Evolutionary conservation across 176 grass and related monocot genomes (phyloP), one percentile per base, ranked within the genome.

Genomic region (Juncus inflexus): DNA sequence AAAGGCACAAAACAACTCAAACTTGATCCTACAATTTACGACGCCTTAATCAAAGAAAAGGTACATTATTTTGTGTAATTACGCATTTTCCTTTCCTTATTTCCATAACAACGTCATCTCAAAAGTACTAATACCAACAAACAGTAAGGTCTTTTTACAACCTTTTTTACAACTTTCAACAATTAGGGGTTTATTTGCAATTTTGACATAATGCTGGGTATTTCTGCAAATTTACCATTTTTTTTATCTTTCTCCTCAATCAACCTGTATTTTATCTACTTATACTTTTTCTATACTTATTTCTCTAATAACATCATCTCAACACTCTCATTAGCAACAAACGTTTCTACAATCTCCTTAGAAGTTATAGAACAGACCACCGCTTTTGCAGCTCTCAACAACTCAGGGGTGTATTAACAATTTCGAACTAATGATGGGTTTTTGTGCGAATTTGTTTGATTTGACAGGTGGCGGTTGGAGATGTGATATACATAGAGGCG

Each of bases 1-100:
- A 92, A 89, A 79, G 94, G 94, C 57, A 89, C 94, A 58, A 99
- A 92, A 62, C 88, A 92, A 68, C 64, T 99, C 75, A 99, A 92
- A 78, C 74, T 99, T 45, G 88, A 92, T 63, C 78, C 94, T 79
- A 86, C 94, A 62, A 78, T 99, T 80, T 99, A 99, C 69, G 94
- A 99, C 69, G 94, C 88, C 68, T 77, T 99, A 74, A 89, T 99
- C 61, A 99, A 92, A 75, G 88, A 99, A 92, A 99, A 92, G 88
- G 94, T 99, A 53, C 58, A n/a, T 45, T 5, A 10, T 12, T 54
- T 5, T 4, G 19, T 55, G n/a, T 28, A 28, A 28, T 28, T 28
- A 28, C 1, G 19, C 19, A 28, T 28, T 28, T 28, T 28, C 19
- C 19, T 28, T 28, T 28, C 19, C 19, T 28, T 28, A 28, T 28